Base-by-base conservation (phyloP, 305 asterid species). In the Fraxinus dipetala region DNA sequence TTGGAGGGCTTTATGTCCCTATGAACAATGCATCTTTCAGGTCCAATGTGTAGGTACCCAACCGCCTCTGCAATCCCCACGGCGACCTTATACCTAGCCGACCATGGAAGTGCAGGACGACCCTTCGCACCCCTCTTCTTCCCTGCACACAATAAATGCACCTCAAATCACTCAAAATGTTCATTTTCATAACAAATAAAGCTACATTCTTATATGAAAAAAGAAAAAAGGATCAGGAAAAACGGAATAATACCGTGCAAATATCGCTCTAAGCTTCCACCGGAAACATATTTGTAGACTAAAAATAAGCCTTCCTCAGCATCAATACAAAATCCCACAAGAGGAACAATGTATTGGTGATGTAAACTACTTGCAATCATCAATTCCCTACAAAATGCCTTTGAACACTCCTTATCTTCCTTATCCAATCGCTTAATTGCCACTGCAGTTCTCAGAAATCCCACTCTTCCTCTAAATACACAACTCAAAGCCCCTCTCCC, bases 401-500 rank as follows among this genome's bases (percentile, higher is more conserved):
- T 94, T 0, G 97, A 86, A 78, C 92, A 88, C 59, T 94, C 98
- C 79, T 91, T 90, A 65, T 93, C 97, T 82, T 92, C 97, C 84
- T 88, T 93, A 51, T 93, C 96, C 83, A 94, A 83, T 70, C 90
- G 84, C 92, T 94, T 94, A 56, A 94, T 94, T 22, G 98, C 98
- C 79, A 94, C 96, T 0, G 89, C 79, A 63, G 85, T 89, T 43
- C 94, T 88, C 84, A 92, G 72, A 35, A 91, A 77, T 28, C 97
- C 96, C 16, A 94, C 88, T 86, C 90, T 90, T 80, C 97, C 98
- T 86, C 95, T 90, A 79, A 93, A 94, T 24, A 94, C 97, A 89
- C 89, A 94, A 91, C 97, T 94, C 88, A 89, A 84, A 63, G 97
- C 97, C 79, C 98, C 97, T 91, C 97, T 93, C 16, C 98, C 98